Conservation (phyloP, 768 basidiomycete species). For the Lactarius akahatsu region DNA sequence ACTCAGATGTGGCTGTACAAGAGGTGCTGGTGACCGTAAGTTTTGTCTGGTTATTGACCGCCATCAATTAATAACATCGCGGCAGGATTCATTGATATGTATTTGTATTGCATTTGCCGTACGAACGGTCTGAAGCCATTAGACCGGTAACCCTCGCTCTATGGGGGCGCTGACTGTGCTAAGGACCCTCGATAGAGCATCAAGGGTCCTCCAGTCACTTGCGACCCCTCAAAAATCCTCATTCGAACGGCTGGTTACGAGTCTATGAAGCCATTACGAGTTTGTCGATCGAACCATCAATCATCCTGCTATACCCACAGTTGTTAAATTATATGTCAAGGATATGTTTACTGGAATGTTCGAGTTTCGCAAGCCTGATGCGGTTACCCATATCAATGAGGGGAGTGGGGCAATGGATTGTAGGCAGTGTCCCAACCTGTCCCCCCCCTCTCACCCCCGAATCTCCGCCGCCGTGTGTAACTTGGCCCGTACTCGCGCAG, state of each 20-base stretch:
- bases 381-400: background rate
- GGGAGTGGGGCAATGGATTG: background rate
- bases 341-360: slow-evolving; percentile 7
- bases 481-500: slow-evolving; percentile 10
- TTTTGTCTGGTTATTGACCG: slow-evolving; percentile 27
- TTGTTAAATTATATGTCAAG: slow-evolving; percentile 23
- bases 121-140: slow-evolving; percentile 42
- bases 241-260: no score
- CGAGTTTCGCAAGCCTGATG: slow-evolving; percentile 10
- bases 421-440: slow-evolving; percentile 5
- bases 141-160: background rate
- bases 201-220: no score
- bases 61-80: slow-evolving; percentile 16
- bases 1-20: slow-evolving; percentile 72
- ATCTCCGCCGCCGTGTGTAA: slow-evolving; percentile 18
- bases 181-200: no score
- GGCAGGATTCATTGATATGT: slow-evolving; percentile 70
- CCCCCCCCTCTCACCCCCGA: background rate
- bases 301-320: slow-evolving; percentile 24
- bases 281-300: slow-evolving; percentile 9
- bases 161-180: no score
- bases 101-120: slow-evolving; percentile 63
- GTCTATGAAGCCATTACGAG: slow-evolving; percentile 27
- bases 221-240: no score
- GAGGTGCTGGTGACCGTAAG: slow-evolving; percentile 79